phyloP scores from a whole-genome alignment of 2,329 filamentous ascomycete species.

The Aspergillus quadricinctus region DNA sequence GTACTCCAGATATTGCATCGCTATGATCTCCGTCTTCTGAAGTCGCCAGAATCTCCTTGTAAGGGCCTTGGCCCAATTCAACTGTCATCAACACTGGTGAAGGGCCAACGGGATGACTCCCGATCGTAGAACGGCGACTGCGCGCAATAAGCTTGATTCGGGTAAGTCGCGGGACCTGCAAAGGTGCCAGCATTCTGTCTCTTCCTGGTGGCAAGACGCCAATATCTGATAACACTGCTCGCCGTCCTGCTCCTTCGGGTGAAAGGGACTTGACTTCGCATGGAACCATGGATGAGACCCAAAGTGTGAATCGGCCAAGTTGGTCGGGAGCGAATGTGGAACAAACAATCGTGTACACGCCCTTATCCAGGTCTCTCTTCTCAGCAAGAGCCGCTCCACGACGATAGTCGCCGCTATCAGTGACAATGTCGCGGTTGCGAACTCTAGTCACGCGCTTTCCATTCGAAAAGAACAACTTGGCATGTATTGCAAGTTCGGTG shows the following conservation, averaged over 20 bases:
- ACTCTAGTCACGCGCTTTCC: conserved; percentile 68
- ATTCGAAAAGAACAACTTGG: conserved; percentile 75
- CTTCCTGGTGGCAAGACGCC: conserved; percentile 50
- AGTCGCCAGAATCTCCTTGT: conserved; percentile 59
- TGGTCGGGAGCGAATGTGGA: conserved; percentile 86
- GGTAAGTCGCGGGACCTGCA: conserved; percentile 54
- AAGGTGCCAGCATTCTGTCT: conserved; percentile 51
- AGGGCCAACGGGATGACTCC: conserved; percentile 32
- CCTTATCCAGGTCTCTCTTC: conserved; percentile 57
- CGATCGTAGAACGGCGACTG: conserved; percentile 42
- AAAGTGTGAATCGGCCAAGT: conserved; percentile 67
- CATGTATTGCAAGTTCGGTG: conserved; percentile 69
- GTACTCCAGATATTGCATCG: conserved; percentile 62
- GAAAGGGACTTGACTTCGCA: conserved; percentile 59
- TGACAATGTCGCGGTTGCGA: conserved; percentile 69
- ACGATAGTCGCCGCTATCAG: conserved; percentile 83
- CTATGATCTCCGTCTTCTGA: conserved; percentile 73
- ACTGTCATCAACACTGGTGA: conserved; percentile 65
- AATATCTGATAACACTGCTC: conserved; percentile 50
- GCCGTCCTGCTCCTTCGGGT: conserved; percentile 68
- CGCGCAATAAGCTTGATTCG: conserved; percentile 55
- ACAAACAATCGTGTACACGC: conserved; percentile 81
- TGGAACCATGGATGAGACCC: conserved; percentile 59
- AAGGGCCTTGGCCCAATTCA: conserved; percentile 67
- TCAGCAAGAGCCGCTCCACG: conserved; percentile 71